phyloP scores from a whole-genome alignment of 257 asterid species.

The Jaltomata sinuosa region DNA sequence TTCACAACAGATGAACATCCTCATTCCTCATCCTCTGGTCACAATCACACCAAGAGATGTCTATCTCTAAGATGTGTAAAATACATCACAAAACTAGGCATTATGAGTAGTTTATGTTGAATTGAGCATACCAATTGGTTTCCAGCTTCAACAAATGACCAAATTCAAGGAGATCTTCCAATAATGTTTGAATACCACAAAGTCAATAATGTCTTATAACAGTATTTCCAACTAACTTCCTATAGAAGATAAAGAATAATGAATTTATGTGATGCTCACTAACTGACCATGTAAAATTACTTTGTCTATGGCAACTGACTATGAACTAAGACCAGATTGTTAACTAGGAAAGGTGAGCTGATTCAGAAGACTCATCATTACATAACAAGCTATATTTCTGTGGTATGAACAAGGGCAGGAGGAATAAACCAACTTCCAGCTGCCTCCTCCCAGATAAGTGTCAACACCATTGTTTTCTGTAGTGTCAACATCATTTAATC shows the following conservation, averaged over 20 bases:
- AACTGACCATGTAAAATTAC: not conserved
- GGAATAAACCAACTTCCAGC: not conserved
- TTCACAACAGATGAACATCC: not conserved
- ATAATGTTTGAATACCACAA: not conserved
- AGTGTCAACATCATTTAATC: not conserved
- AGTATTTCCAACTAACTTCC: not conserved
- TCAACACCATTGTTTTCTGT: not conserved
- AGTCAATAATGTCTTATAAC: not conserved
- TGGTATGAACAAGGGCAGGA: not conserved
- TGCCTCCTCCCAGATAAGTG: not conserved
- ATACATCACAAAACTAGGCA: not conserved
- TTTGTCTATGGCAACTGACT: not conserved
- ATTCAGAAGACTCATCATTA: not conserved
- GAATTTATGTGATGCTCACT: not conserved
- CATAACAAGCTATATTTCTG: not conserved
- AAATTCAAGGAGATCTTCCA: not conserved
- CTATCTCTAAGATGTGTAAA: not conserved
- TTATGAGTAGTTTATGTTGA: not conserved
- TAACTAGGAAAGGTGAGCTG: not conserved
- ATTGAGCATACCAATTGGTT: not conserved
- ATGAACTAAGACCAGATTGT: not conserved
- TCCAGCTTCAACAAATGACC: not conserved
- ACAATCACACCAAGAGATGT: not conserved
- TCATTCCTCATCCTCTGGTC: too few relatives aligned
- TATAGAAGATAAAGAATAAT: not conserved